Evolutionary conservation across 345 rosid genomes (phyloP), one percentile per base, ranked within the genome.

Genomic region (Eutrema heterophyllum): DNA sequence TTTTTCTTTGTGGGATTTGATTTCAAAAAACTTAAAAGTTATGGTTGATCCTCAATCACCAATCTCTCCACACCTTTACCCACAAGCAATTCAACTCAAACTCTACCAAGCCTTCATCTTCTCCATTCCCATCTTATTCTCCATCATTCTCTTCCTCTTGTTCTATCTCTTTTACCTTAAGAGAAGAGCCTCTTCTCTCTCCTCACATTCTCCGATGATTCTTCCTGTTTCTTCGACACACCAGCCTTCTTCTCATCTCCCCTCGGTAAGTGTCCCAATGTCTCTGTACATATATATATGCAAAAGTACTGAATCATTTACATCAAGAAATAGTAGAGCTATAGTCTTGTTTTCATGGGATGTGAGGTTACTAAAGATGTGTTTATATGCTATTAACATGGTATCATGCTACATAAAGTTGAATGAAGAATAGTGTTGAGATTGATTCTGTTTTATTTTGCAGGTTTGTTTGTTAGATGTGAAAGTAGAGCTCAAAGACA

Each of bases 81-180:
- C 96, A 61, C 90, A 87, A 80, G 96, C 85, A 38, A 78, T 94
- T 77, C 97, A 94, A 79, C 90, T 94, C 7, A 94, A 89, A 74
- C 93, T 94, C 36, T 94, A 91, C 73, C 97, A 91, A 74, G 97
- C 97, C 59, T 94, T 94, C 85, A 94, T 94, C 64, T 94, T 94
- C 80, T 94, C 98, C 52, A 91, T 94, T 70, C 98, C 98, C 3
- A 84, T 94, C 48, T 93, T 94, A 32, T 94, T 94, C 74, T 91
- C 97, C 21, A 85, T 94, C 59, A 94, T 94, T 73, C 97, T 94
- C 59, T 84, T 89, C 59, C 81, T 94, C 4, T 77, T 94, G 79
- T 94, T 94, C 78, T 94, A 94, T 79, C 83, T 94, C 81, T 94
- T 94, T 78, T 94, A 91, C 74, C 93, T 94, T 71, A 91, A 91